These are phyloP conservation scores for Saraca asoca DNA, from an alignment of 331 rosid species.

Conservation along the genomic window DNA sequence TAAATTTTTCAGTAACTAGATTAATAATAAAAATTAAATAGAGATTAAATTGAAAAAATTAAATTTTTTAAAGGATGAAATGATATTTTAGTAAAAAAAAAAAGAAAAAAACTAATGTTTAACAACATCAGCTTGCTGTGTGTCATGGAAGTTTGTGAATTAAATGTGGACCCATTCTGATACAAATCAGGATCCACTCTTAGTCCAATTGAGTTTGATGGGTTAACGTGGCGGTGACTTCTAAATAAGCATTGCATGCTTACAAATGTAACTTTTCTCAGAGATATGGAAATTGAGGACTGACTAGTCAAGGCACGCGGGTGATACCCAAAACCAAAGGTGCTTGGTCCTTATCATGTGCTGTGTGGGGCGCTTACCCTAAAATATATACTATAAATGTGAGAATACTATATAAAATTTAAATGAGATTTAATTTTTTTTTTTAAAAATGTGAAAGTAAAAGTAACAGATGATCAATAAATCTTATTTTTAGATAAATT, in stretches of 20 bases:
- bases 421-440: too few species aligned
- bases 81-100: too few species aligned
- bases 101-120: too few species aligned
- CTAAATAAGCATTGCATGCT: slow-evolving; percentile 11
- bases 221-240: slow-evolving; percentile 16
- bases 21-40: too few species aligned
- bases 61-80: too few species aligned
- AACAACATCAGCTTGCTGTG: slow-evolving; percentile 31
- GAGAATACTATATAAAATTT: too few species aligned
- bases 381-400: not conserved
- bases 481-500: too few species aligned
- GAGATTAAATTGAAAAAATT: too few species aligned
- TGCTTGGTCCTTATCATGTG: slow-evolving; percentile 13
- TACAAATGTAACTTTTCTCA: slow-evolving; percentile 19
- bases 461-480: too few species aligned
- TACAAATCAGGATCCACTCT: slow-evolving; percentile 13
- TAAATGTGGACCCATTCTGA: slow-evolving; percentile 25
- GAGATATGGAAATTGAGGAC: too few species aligned
- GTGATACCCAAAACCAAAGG: not conserved
- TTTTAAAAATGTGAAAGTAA: too few species aligned
- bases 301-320: not conserved
- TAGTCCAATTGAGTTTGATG: slow-evolving; percentile 14
- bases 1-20: too few species aligned
- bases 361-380: not conserved
- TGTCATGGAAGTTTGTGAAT: slow-evolving; percentile 26